Evolutionary conservation across 2,329 filamentous ascomycete genomes (phyloP).

Genomic region (Aureobasidium sp.): DNA sequence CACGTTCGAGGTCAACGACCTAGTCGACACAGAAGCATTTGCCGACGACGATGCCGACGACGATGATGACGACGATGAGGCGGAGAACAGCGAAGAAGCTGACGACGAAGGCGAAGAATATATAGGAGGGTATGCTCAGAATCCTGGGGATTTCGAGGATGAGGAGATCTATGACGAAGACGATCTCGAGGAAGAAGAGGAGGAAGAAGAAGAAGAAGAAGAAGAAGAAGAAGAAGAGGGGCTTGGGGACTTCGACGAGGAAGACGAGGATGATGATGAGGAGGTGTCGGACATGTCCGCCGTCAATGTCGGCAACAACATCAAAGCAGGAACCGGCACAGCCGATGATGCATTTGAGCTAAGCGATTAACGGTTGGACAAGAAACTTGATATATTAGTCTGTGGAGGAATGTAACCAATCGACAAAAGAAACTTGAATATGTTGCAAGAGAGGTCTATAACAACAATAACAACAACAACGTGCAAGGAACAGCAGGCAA

Average conservation of each 20-base stretch:
- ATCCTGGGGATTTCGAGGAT: conserved; percentile 5
- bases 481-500: too few species aligned
- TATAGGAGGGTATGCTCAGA: conserved; percentile 1
- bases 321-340: conserved; percentile 19
- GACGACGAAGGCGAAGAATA: conserved; percentile 1
- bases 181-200: conserved; percentile 8
- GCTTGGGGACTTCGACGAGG: not conserved
- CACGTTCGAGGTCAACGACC: not conserved
- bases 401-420: not conserved
- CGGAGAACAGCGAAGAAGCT: not conserved
- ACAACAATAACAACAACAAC: too few species aligned
- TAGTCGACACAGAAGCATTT: not conserved
- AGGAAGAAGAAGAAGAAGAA: conserved; percentile 11
- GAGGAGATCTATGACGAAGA: too few species aligned
- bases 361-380: conserved; percentile 16
- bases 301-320: conserved; percentile 8
- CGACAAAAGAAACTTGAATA: not conserved
- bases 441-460: too few species aligned
- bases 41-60: not conserved
- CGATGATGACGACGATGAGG: not conserved
- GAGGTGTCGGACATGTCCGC: not conserved
- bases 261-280: conserved; percentile 8
- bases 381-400: not conserved
- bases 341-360: conserved; percentile 19
- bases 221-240: not conserved